These are phyloP conservation scores for Phialocephala subalpina DNA, from an alignment of 2,329 filamentous ascomycete species.

Conservation along the genomic window DNA sequence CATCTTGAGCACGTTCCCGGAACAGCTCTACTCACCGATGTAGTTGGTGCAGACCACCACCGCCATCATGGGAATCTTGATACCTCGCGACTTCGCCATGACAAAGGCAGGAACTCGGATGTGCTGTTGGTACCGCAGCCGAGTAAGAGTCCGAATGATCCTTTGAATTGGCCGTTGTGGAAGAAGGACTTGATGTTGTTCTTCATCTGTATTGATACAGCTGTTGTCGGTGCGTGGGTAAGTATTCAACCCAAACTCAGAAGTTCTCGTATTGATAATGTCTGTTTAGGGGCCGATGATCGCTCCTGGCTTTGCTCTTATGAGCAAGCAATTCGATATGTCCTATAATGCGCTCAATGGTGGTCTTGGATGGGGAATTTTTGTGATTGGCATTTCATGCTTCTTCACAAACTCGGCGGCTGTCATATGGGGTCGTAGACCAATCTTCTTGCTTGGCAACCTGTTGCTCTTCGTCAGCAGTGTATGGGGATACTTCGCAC, in stretches of 20 bases:
- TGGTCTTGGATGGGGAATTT: constrained; percentile 45
- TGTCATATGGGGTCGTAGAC: constrained; percentile 30
- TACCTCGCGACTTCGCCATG: constrained; percentile 41
- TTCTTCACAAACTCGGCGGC: constrained; percentile 31
- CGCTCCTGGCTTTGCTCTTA: constrained; percentile 45
- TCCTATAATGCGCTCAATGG: constrained; percentile 45
- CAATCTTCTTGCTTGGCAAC: constrained; percentile 31
- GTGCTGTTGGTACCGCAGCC: constrained; percentile 60
- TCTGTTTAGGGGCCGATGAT: constrained; percentile 44
- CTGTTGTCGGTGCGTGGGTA: constrained; percentile 46
- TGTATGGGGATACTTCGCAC: constrained; percentile 27
- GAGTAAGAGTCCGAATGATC: constrained; percentile 57
- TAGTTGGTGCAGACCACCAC: constrained; percentile 43
- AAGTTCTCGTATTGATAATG: neutral
- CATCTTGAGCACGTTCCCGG: constrained; percentile 37
- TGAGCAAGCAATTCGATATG: constrained; percentile 44
- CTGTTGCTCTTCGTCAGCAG: constrained; percentile 30
- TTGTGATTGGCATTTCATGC: constrained; percentile 43
- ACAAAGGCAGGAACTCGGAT: constrained; percentile 40
- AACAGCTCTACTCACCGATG: constrained; percentile 43
- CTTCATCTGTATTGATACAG: constrained; percentile 48
- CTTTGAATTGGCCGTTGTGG: constrained; percentile 55
- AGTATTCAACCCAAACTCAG: neutral
- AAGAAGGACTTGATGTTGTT: constrained; percentile 51
- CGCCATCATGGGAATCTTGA: constrained; percentile 44